phyloP scores from a whole-genome alignment of 306 rosid species.

The Vigna mungo region DNA sequence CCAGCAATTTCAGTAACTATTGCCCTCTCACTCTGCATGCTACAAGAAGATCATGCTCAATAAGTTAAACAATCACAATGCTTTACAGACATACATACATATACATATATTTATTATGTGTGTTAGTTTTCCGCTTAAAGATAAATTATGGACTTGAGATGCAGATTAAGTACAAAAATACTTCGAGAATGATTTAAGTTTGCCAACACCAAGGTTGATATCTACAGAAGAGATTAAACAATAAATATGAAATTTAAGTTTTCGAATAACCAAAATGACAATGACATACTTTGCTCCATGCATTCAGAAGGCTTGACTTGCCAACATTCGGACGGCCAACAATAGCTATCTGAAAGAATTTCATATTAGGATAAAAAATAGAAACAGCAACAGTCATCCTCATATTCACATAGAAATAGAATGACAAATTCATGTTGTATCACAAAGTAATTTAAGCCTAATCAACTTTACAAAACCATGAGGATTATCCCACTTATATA shows the following conservation, averaged over 20 bases:
- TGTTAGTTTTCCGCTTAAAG: slow-evolving; percentile 1
- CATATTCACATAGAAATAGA: slow-evolving; percentile 27
- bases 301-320: slow-evolving; percentile 98
- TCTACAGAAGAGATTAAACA: slow-evolving; percentile 20
- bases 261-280: slow-evolving; percentile 30
- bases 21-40: slow-evolving; percentile 99
- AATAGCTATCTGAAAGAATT: slow-evolving; percentile 83
- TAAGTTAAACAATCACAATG: slow-evolving; percentile 46
- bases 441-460: too few species aligned
- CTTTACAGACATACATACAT: neutral
- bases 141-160: slow-evolving; percentile 36
- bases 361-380: slow-evolving; percentile 36
- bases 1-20: slow-evolving; percentile 99
- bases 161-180: slow-evolving; percentile 21
- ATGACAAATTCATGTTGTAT: neutral
- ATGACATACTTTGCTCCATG: slow-evolving; percentile 94
- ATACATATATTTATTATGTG: neutral
- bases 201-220: slow-evolving; percentile 24
- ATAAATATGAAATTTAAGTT: slow-evolving; percentile 26
- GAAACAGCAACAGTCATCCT: slow-evolving; percentile 27
- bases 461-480: too few species aligned
- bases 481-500: too few species aligned
- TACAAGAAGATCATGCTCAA: slow-evolving; percentile 65
- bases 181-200: slow-evolving; percentile 28
- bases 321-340: slow-evolving; percentile 98